Evolutionary conservation across 495 filamentous ascomycete genomes (phyloP), one percentile per base, ranked within the genome.

Genomic region (Lasiosphaeria miniovina): DNA sequence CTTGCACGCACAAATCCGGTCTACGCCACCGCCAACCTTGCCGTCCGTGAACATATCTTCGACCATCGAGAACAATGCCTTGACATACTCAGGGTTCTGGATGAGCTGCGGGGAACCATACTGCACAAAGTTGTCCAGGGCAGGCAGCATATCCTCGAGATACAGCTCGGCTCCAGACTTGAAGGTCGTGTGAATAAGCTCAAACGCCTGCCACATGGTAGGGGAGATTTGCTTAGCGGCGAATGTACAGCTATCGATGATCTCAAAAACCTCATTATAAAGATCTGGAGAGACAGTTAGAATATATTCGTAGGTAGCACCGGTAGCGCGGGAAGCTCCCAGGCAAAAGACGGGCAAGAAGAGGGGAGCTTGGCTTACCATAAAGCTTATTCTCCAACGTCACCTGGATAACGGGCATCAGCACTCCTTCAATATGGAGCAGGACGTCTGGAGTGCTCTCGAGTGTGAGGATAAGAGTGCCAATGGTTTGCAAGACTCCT

Each of bases 201-300:
- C 91, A 65, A 98, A 98, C 3, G 95, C 92, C 68, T 91, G 85
- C 94, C 94, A 98, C 94, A 98, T 98, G 36, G 88, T 96, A 31
- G 89, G 86, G 4, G 94, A 96, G 60, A 98, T 96, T 40, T 83
- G 82, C 77, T 98, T 98, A 40, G 94, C 92, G 14, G 94, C 88
- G 69, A 98, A 98, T n/a, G 95, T 98, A 77, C 95, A 98, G 80
- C 90, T 96, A 71, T 98, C 94, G 65, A 98, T 95, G 66, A 98
- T 98, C 74, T 98, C 94, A 67, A 98, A 98, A 11, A 97, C 84
- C 68, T 98, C 94, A 68, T 97, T 98, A 74, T 96, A 98, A 1
- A 98, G 77, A 75, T 98, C 89, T 85, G 61, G 12, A n/a, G 12
- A 4, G 43, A n/a, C 7, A 9, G 48, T 50, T 33, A 38, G 51